Base-by-base conservation (phyloP, 306 rosid species). In the Biancaea sappan region DNA sequence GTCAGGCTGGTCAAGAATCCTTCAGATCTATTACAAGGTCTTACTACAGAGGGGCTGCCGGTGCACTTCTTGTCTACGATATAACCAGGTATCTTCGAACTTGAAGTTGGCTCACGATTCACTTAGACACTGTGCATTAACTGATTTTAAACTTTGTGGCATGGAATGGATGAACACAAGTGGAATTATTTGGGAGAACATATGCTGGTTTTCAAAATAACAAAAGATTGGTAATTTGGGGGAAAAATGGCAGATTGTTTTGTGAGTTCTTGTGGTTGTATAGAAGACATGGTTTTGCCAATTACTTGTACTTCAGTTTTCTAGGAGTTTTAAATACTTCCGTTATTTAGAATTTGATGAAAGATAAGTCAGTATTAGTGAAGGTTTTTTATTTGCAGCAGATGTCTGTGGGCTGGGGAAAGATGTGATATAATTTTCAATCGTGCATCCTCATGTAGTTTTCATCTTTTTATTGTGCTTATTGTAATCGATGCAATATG, bases 1-100 rank as follows among this genome's bases (percentile, higher is more conserved):
- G 76, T 29, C 88, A 94, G 98, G 98, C 98, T 21, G 98, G 98
- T 76, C 98, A 94, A 85, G 98, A 94, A 87, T 94, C 98, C n/a
- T 94, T 94, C 80, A 85, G 98, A 83, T 94, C 98, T 66, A 94
- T 94, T 47, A 94, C 97, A 6, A 89, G 98, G 83, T 94, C 98
- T 51, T 94, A 94, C 76, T 94, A 91, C 52, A 82, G 98, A 84
- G 98, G 98, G 28, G 98, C 97, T 24, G 98, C 98, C 25, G 98
- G 98, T 74, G 98, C 98, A 6, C 72, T 94, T 84, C 96, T 94
- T 63, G 97, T 91, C 44, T 94, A 94, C 80, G 98, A 94, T 78
- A 94, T 94, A 56, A 94, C 98, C 83, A 94, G 98, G 98, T 94
- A 86, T 32, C 69, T 32, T 71, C 74, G 51, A 34, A 25, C 38